phyloP scores from a whole-genome alignment of 305 asterid genomes.

The Fraxinus angustifolia region DNA sequence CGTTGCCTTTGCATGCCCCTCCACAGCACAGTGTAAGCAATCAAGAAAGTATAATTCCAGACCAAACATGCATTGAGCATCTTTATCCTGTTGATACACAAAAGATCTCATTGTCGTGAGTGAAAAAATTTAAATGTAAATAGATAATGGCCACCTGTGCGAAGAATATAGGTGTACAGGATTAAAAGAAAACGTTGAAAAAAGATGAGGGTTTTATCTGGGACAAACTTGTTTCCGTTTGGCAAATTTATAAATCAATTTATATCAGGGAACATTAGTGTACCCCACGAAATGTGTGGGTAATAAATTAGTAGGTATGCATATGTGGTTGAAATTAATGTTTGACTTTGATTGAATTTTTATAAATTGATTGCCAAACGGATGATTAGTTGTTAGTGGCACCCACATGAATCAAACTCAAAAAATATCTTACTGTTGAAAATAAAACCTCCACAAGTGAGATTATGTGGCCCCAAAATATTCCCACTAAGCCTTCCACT shows the following conservation, averaged over 20 bases:
- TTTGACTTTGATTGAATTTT: background rate
- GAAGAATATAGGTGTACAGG: background rate
- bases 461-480: background rate
- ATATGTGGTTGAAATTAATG: background rate
- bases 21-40: conserved; percentile 70
- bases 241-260: background rate
- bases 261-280: background rate
- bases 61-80: conserved; percentile 82
- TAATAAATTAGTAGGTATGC: background rate
- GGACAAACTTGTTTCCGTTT: background rate
- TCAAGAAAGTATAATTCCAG: conserved; percentile 74
- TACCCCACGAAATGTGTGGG: background rate
- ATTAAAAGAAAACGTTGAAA: background rate
- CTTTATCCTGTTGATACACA: conserved; percentile 50
- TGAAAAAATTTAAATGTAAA: background rate
- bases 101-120: background rate
- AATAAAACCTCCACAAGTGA: background rate
- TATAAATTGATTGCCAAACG: background rate
- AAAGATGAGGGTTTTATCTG: background rate
- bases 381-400: background rate
- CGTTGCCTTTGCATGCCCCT: conserved; percentile 76
- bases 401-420: background rate
- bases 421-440: background rate
- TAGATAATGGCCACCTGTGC: background rate
- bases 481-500: background rate